A percentile compares a stretch with the other conserved stretches of the same genome.
Evolutionary conservation across 495 filamentous ascomycete species (phyloP).

Genomic region (Aspergillus hancockii): DNA sequence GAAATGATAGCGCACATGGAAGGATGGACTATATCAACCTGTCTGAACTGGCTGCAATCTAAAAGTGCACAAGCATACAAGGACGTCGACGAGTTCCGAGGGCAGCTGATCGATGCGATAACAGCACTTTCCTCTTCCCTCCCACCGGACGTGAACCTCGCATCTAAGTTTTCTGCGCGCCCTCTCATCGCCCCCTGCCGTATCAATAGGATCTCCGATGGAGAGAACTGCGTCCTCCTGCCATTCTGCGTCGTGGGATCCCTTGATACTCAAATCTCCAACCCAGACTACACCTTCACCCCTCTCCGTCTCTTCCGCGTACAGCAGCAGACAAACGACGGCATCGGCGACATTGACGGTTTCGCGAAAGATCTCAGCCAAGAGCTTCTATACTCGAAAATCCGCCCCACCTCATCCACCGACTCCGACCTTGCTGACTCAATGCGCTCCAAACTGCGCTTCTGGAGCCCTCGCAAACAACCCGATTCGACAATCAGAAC

Average conservation of each 20-base stretch:
- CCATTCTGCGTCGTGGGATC: conserved; percentile 59
- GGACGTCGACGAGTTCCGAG: conserved; percentile 41
- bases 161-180: conserved; percentile 50
- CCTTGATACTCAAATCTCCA: conserved; percentile 43
- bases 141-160: conserved; percentile 45
- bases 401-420: conserved; percentile 29
- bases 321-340: conserved; percentile 56
- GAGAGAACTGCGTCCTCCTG: conserved; percentile 42
- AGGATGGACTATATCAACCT: conserved; percentile 53
- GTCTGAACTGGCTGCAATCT: conserved; percentile 49
- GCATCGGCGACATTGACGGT: conserved; percentile 48
- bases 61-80: conserved; percentile 29
- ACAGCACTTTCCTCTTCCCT: conserved; percentile 41
- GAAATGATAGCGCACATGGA: conserved; percentile 59
- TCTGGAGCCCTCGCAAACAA: conserved; percentile 35
- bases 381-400: conserved; percentile 33
- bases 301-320: conserved; percentile 59
- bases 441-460: conserved; percentile 28
- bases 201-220: conserved; percentile 18
- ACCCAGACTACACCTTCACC: conserved; percentile 43
- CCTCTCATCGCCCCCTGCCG: conserved; percentile 49
- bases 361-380: conserved; percentile 48
- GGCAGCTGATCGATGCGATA: conserved; percentile 43
- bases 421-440: conserved; percentile 30
- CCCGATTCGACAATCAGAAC: conserved; percentile 3